Evolutionary conservation across 23 red algal genomes (phyloP), one percentile per base, ranked within the genome.

Genomic region (Agarophyton chilense): DNA sequence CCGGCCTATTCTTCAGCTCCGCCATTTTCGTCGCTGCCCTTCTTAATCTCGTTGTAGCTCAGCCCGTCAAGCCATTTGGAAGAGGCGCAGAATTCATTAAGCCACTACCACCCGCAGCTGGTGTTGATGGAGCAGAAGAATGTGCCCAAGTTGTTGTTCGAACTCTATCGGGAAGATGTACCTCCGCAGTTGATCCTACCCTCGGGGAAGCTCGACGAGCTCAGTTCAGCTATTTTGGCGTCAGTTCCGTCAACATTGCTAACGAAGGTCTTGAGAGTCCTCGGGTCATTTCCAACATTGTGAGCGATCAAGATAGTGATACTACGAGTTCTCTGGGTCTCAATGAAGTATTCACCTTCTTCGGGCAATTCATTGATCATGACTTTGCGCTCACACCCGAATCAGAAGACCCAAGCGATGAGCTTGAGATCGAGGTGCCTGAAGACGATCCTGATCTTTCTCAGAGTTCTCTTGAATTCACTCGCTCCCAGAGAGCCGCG

Each of bases 281-380:
- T 3, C 81, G 81, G 6, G 1, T 49, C 39, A 85, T 85, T n/a
- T 85, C 81, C 28, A 85, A 85, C 62, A 50, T 71, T 24, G 62
- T 85, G 4, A 54, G 44, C 62, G 41, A 68, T 29, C 81, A 85
- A 33, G 57, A 55, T 1, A 31, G 6, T 22, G 51, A 80, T n/a
- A 80, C 77, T 18, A 14, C 36, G 6, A 80, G 58, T 32, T 80
- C 77, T 10, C 54, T 25, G 29, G 56, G 81, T 68, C 57, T 90
- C 22, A 90, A 73, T 18, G 72, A 90, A 49, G 18, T 90, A 13
- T 77, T 64, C 41, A 79, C 73, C 32, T 90, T 90, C 56, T 75
- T 77, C 25, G 86, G 51, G 22, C 86, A 90, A 29, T 90, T 90
- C n/a, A 65, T 90, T 36, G 86, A 90, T 36, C 86, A 90, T 35